Conservation (phyloP, 345 rosid genomes). For the Corchorus capsularis region DNA sequence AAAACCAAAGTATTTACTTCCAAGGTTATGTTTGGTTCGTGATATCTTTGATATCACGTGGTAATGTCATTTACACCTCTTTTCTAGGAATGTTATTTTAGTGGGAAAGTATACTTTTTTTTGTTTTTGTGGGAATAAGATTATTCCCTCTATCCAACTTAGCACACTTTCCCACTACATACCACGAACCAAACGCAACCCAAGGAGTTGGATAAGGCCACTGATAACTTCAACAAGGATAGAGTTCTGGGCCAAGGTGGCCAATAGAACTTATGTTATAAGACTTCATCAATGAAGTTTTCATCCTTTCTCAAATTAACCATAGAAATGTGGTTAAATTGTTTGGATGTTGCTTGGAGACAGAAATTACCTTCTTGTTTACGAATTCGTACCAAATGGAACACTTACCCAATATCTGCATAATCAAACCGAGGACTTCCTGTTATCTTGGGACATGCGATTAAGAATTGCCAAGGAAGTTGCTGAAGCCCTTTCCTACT, state of each 20-base stretch:
- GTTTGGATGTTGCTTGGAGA: no score
- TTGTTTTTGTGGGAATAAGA: no score
- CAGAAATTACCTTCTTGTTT: no score
- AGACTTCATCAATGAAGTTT: conserved; percentile 30
- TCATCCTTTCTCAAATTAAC: conserved; percentile 25
- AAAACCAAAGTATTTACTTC: conserved; percentile 5
- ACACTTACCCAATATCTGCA: conserved; percentile 36
- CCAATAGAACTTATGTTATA: conserved; percentile 22
- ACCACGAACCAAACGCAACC: no score
- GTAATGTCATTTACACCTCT: no score
- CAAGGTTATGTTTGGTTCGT: no score
- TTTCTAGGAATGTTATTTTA: no score
- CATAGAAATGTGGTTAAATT: conserved; percentile 8
- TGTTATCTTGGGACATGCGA: conserved; percentile 23
- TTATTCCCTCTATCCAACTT: no score
- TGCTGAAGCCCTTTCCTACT: conserved; percentile 25
- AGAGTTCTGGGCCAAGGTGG: conserved; percentile 20
- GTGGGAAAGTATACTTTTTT: no score
- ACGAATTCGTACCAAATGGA: conserved; percentile 16
- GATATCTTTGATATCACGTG: no score
- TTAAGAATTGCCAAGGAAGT: conserved; percentile 23
- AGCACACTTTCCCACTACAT: no score
- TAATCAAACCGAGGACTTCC: conserved; percentile 8
- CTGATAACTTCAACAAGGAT: conserved; percentile 11
- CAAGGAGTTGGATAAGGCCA: conserved; percentile 14